Conservation (phyloP, 352 stramenopile genomes). For the Globisporangium carolinianum region DNA sequence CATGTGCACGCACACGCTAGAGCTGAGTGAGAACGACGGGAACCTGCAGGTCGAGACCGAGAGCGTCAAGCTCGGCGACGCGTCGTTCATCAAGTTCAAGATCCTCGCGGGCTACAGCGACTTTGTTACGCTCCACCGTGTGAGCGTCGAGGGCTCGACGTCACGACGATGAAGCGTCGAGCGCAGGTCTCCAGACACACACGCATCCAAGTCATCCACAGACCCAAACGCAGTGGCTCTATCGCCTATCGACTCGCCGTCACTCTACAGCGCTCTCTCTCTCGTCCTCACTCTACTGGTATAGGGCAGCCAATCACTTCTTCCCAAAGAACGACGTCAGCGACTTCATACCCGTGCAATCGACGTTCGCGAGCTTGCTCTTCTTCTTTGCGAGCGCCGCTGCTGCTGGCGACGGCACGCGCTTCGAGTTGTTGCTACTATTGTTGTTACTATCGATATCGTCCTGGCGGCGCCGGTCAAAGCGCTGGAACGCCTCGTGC, state of each 20-base stretch:
- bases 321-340: slow-evolving; percentile 80
- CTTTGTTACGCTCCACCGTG: slow-evolving; percentile 67
- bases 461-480: slow-evolving; percentile 28
- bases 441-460: neutral
- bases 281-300: neutral
- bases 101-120: slow-evolving; percentile 80
- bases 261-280: neutral
- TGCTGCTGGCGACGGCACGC: slow-evolving; percentile 21
- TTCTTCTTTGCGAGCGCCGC: slow-evolving; percentile 57
- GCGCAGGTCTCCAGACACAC: too few relatives aligned
- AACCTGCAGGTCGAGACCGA: slow-evolving; percentile 78
- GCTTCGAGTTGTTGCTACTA: slow-evolving; percentile 22
- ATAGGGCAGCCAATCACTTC: slow-evolving; percentile 24
- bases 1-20: slow-evolving; percentile 17
- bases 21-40: slow-evolving; percentile 73
- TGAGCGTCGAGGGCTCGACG: slow-evolving; percentile 76
- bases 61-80: slow-evolving; percentile 58
- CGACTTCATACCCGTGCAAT: slow-evolving; percentile 78
- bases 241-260: neutral
- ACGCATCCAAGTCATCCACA: neutral
- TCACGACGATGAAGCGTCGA: slow-evolving; percentile 14
- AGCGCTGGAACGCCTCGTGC: slow-evolving; percentile 15
- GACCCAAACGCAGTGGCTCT: neutral
- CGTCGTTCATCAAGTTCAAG: slow-evolving; percentile 81
- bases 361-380: slow-evolving; percentile 71